Evolutionary conservation across 2,329 filamentous ascomycete species (phyloP).

Genomic region (Penicillium sp.): DNA sequence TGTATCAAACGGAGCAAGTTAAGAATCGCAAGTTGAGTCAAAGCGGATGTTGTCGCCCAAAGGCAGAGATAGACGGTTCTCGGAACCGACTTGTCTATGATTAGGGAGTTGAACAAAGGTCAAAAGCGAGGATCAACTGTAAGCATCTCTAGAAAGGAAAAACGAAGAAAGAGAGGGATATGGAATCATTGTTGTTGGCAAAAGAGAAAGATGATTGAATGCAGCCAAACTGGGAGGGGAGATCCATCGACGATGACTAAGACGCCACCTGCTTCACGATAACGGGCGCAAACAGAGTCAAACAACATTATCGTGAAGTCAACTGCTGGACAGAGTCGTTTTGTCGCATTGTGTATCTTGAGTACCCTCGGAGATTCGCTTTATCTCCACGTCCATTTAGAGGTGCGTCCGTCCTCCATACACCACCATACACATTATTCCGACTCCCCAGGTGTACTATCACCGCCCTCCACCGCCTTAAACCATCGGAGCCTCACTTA

Average conservation of each 20-base stretch:
- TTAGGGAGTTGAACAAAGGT: background rate
- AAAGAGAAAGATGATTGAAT: slow-evolving; percentile 16
- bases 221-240: slow-evolving; percentile 10
- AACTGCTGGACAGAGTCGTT: background rate
- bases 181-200: slow-evolving; percentile 9
- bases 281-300: slow-evolving; percentile 23
- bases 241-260: slow-evolving; percentile 24
- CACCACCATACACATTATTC: background rate
- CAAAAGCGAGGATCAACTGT: background rate
- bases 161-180: background rate
- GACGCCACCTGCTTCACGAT: slow-evolving; percentile 21
- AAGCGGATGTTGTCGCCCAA: slow-evolving; percentile 1
- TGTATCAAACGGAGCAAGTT: slow-evolving; percentile 6
- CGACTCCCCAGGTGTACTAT: background rate
- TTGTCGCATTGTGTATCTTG: background rate
- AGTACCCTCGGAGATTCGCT: slow-evolving; percentile 5
- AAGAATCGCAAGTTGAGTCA: slow-evolving; percentile 13
- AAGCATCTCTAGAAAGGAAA: slow-evolving; percentile 9
- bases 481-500: slow-evolving; percentile 10
- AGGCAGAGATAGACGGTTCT: slow-evolving; percentile 10
- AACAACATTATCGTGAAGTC: slow-evolving; percentile 5
- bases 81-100: slow-evolving; percentile 8
- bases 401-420: background rate
- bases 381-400: background rate
- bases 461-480: background rate